Conservation (phyloP, 768 basidiomycete genomes). For the Tricholoma flavovirens region DNA sequence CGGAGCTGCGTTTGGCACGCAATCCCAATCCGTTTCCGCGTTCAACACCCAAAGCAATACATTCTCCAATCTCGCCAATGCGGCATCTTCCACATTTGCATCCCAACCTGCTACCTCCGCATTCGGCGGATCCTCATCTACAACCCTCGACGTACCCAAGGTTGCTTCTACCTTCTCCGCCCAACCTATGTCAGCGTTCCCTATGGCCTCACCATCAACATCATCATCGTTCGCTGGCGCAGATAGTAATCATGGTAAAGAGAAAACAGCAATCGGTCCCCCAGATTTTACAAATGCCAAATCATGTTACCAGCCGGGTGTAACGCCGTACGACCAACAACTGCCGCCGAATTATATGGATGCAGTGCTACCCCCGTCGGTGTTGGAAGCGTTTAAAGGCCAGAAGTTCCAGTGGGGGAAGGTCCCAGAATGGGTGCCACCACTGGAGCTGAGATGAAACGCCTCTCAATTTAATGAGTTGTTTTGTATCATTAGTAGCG, state of each 20-base stretch:
- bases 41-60: conserved; percentile 5
- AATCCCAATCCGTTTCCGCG: conserved; percentile 11
- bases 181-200: conserved; percentile 17
- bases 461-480: not conserved
- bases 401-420: conserved; percentile 61
- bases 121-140: conserved; percentile 2
- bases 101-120: conserved; percentile 1
- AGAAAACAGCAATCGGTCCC: conserved; percentile 5
- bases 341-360: conserved; percentile 54
- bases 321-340: conserved; percentile 49
- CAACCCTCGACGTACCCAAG: not conserved
- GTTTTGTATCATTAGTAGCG: not conserved
- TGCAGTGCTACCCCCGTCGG: conserved; percentile 44
- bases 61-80: conserved; percentile 7
- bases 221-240: conserved; percentile 5
- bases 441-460: conserved; percentile 47
- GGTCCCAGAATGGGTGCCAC: conserved; percentile 73
- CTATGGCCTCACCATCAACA: conserved; percentile 16
- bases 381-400: conserved; percentile 47
- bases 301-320: conserved; percentile 36
- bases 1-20: conserved; percentile 18
- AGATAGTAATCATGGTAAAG: not conserved
- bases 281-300: conserved; percentile 24
- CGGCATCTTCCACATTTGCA: conserved; percentile 8
- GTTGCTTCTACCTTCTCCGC: conserved; percentile 7